Evolutionary conservation across 2,329 filamentous ascomycete species (phyloP), one percentile per base, ranked within the genome.

Genomic region (Ophiocordyceps robertsii): DNA sequence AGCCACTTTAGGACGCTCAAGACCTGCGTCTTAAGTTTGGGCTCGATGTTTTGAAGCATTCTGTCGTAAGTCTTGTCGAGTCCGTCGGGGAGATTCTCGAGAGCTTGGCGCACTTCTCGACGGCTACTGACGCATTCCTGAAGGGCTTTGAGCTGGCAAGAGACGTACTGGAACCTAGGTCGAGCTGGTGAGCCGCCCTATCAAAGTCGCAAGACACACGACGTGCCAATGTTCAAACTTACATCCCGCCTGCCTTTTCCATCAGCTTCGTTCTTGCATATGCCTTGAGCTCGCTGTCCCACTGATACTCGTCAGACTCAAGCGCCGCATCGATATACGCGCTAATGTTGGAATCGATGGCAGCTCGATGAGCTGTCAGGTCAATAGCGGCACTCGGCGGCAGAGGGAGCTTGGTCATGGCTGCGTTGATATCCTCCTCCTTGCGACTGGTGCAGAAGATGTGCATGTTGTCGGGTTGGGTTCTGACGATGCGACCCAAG

Each of bases 31-130:
- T 29, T 13, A 4, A 39, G 41, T 6, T 16, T 43, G 1, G 13
- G 2, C 3, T 43, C 40, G 12, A 42, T 41, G 10, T 13, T 41
- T 12, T 29, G 14, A 12, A 45, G 33, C 21, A 47, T 33, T 21
- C 45, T 45, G 3, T 43, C 35, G 17, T 45, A 47, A 3, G 38
- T 47, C n/a, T 37, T 35, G n/a, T 45, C 40, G 2, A 45, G 45
- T 14, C 45, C 43, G 10, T 12, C 14, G 7, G 43, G 43, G 16
- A 45, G 43, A 14, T 38, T 19, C 8, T 16, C n/a, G 7, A 47
- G 41, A 1, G 41, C 43, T 24, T 31, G 5, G 4, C 4, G 29
- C 10, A 45, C 24, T 24, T 24, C 24, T 24, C 7, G 24, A 24
- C 7, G 24, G 24, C 24, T 24, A 24, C 24, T 24, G 24, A 24